Conservation (phyloP, 305 asterid genomes). For the Rubia tinctorum region DNA sequence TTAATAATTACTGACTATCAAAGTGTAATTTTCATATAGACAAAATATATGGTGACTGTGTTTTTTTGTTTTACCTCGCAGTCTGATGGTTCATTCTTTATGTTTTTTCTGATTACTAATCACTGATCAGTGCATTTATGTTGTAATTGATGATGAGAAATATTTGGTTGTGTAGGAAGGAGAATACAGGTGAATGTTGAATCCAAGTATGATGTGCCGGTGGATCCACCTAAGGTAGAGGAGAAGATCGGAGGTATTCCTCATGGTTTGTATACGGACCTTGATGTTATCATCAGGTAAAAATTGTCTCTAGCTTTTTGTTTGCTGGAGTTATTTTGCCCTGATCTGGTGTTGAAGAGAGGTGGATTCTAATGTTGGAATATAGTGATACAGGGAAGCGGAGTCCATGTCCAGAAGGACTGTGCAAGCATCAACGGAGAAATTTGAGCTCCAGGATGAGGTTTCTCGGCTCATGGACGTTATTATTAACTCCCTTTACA, state of each 20-base stretch:
- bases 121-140: background rate
- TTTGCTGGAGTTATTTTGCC: background rate
- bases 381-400: slow-evolving; percentile 58
- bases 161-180: slow-evolving; percentile 44
- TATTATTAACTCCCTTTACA: slow-evolving; percentile 92
- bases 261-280: slow-evolving; percentile 78
- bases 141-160: background rate
- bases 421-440: slow-evolving; percentile 72
- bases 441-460: slow-evolving; percentile 95
- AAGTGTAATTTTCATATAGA: too few species aligned
- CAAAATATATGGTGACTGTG: too few species aligned
- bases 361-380: slow-evolving; percentile 8
- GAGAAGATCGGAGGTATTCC: slow-evolving; percentile 87
- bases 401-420: slow-evolving; percentile 77
- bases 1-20: too few species aligned
- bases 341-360: background rate
- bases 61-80: too few species aligned
- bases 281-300: slow-evolving; percentile 84
- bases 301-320: background rate
- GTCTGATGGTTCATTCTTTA: too few species aligned
- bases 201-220: slow-evolving; percentile 59
- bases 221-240: slow-evolving; percentile 91
- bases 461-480: slow-evolving; percentile 97
- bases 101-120: too few species aligned
- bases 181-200: slow-evolving; percentile 81